These are phyloP conservation scores for Cladosporium oxysporum DNA, from an alignment of 2,329 filamentous ascomycete species.

Conservation along the genomic window DNA sequence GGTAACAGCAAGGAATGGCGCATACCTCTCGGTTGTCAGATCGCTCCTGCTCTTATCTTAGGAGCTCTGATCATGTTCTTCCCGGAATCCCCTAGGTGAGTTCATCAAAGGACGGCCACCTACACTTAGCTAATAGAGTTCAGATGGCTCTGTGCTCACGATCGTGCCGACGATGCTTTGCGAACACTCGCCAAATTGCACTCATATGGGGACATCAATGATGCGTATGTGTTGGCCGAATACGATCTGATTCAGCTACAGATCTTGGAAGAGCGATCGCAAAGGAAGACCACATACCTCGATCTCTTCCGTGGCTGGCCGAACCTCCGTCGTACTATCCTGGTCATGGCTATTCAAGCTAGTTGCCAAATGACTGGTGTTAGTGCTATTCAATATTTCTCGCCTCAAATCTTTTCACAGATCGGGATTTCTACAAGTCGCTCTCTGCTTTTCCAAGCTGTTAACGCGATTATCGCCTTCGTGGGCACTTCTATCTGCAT, in stretches of 20 bases:
- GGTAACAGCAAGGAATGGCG: slow-evolving; percentile 30
- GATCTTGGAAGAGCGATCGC: slow-evolving; percentile 28
- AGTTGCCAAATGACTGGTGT: slow-evolving; percentile 35
- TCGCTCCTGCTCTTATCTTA: slow-evolving; percentile 28
- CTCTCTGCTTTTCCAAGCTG: slow-evolving; percentile 27
- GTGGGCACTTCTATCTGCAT: slow-evolving; percentile 26
- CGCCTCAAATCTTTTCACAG: slow-evolving; percentile 30
- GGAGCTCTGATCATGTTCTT: slow-evolving; percentile 28
- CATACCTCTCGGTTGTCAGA: slow-evolving; percentile 28
- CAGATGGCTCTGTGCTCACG: slow-evolving; percentile 30
- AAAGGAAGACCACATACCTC: slow-evolving; percentile 25
- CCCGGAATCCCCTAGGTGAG: slow-evolving; percentile 24
- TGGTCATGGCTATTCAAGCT: slow-evolving; percentile 33
- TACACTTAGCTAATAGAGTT: background rate
- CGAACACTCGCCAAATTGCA: slow-evolving; percentile 28
- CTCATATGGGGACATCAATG: slow-evolving; percentile 28
- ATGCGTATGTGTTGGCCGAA: slow-evolving; percentile 31
- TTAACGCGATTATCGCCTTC: slow-evolving; percentile 30
- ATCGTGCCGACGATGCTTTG: slow-evolving; percentile 25
- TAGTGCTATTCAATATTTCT: slow-evolving; percentile 35
- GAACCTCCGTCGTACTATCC: slow-evolving; percentile 31
- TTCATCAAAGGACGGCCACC: no score
- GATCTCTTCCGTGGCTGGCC: slow-evolving; percentile 30
- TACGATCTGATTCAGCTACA: slow-evolving; percentile 30
- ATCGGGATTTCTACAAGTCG: slow-evolving; percentile 27